Conservation (phyloP, 306 rosid genomes). For the Cicer yamashitae region DNA sequence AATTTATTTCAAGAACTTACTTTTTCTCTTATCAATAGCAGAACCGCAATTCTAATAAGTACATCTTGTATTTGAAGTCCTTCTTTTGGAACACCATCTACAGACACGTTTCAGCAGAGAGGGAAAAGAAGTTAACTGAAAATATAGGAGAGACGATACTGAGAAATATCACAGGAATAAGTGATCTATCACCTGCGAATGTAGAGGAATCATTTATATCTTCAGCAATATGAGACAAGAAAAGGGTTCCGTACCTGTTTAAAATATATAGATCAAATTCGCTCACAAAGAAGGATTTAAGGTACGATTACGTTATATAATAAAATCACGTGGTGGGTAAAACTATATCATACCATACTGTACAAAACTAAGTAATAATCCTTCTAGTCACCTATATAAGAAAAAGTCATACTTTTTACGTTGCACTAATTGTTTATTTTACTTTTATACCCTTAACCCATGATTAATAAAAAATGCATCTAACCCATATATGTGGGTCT, state of each 20-base stretch:
- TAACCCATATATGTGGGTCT: neutral
- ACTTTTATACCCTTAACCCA: no score
- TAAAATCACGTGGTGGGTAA: neutral
- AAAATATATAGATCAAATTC: conserved; percentile 42
- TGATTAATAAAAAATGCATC: neutral
- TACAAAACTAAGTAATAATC: neutral
- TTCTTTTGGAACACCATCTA: conserved; percentile 98
- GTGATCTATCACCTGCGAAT: conserved; percentile 74
- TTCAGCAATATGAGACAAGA: conserved; percentile 88
- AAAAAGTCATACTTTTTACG: no score
- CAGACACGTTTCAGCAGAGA: conserved; percentile 42
- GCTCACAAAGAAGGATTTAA: conserved; percentile 22
- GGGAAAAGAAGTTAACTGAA: neutral
- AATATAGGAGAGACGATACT: conserved; percentile 19
- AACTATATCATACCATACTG: conserved; percentile 13
- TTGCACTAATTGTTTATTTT: no score
- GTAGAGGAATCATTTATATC: conserved; percentile 70
- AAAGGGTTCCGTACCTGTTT: conserved; percentile 80
- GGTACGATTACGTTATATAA: neutral
- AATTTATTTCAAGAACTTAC: conserved; percentile 57
- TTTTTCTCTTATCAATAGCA: conserved; percentile 72
- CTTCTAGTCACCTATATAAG: no score
- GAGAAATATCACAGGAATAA: conserved; percentile 26
- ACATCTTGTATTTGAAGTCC: conserved; percentile 87
- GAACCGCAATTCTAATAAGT: conserved; percentile 79